These are phyloP conservation scores for Discostella stelligera DNA, from an alignment of 352 stramenopile species.

Conservation along the genomic window DNA sequence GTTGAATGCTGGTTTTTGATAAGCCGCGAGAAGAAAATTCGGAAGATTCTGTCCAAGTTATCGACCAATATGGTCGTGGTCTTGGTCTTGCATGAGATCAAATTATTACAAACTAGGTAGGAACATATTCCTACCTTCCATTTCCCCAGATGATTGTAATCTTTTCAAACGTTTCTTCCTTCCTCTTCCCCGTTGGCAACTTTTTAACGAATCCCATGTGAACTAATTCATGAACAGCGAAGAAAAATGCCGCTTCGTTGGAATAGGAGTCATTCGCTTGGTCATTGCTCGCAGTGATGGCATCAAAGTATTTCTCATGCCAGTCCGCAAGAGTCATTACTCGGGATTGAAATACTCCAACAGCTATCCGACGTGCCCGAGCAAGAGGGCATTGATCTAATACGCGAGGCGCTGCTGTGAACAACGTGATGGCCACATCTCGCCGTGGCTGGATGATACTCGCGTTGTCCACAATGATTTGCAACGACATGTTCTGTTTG, in stretches of 20 bases:
- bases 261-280: constrained; percentile 10
- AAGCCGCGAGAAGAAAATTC: too few species aligned
- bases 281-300: constrained; percentile 17
- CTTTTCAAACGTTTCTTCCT: constrained; percentile 50
- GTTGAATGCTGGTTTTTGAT: too few species aligned
- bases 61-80: too few species aligned
- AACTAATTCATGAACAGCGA: constrained; percentile 42
- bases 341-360: constrained; percentile 42
- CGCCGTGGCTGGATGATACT: constrained; percentile 27
- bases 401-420: neutral
- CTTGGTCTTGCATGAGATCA: too few species aligned
- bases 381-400: constrained; percentile 10
- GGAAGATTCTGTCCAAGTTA: too few species aligned
- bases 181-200: constrained; percentile 33
- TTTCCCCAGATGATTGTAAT: constrained; percentile 44
- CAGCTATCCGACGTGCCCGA: constrained; percentile 30
- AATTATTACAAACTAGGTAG: too few species aligned
- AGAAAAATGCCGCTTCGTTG: constrained; percentile 42
- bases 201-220: constrained; percentile 49
- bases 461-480: constrained; percentile 14
- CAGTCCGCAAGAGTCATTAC: constrained; percentile 43
- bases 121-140: constrained; percentile 24
- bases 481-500: constrained; percentile 7
- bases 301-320: constrained; percentile 47
- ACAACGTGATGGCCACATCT: constrained; percentile 42